phyloP scores from a whole-genome alignment of 2,329 filamentous ascomycete genomes.

The Fusarium xyrophilum region DNA sequence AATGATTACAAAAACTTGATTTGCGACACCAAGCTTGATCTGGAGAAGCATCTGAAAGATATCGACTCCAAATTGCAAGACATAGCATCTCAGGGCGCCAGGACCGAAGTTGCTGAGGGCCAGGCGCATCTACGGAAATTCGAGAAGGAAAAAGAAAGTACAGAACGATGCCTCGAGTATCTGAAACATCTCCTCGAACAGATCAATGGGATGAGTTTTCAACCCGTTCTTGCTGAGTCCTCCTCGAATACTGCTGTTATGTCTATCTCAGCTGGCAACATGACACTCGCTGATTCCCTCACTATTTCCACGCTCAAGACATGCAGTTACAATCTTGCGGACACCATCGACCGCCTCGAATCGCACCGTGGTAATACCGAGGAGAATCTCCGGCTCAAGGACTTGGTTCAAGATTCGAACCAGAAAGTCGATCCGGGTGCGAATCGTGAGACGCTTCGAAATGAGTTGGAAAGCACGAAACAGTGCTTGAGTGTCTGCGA shows the following conservation, averaged over 20 bases:
- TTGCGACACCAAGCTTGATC: constrained; percentile 28
- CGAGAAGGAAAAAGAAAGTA: constrained; percentile 11
- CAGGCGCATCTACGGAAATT: background rate
- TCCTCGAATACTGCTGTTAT: background rate
- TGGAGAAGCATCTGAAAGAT: constrained; percentile 17
- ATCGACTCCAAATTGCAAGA: constrained; percentile 15
- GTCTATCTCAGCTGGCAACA: background rate
- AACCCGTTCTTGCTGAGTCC: background rate
- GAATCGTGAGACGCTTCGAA: background rate
- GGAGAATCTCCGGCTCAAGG: background rate
- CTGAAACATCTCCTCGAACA: background rate
- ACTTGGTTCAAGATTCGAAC: background rate
- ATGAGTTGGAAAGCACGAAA: constrained; percentile 18
- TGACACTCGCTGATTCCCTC: constrained; percentile 13
- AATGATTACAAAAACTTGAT: constrained; percentile 35
- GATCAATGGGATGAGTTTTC: constrained; percentile 1
- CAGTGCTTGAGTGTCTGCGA: constrained; percentile 16
- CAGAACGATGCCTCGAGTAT: constrained; percentile 10
- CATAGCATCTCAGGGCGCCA: background rate
- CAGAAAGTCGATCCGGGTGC: background rate
- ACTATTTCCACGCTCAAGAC: constrained; percentile 5
- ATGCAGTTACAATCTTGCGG: background rate
- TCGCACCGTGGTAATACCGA: background rate
- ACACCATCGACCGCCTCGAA: constrained; percentile 3
- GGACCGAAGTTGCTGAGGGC: background rate